These are phyloP conservation scores for Balakata baccata DNA, from an alignment of 345 rosid genomes.

Conservation along the genomic window DNA sequence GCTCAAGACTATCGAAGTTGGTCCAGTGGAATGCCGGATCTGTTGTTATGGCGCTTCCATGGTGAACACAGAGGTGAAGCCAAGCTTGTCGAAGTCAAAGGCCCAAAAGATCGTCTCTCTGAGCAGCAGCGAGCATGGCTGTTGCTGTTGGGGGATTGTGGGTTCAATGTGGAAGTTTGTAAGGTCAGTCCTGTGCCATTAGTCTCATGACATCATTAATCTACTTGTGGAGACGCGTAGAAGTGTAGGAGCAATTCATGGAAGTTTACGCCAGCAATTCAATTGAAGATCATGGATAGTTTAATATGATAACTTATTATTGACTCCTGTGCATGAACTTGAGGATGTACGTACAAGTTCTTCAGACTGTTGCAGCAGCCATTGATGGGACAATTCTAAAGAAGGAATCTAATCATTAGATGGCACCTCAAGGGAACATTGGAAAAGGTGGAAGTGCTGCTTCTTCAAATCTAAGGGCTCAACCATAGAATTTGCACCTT, in stretches of 20 bases:
- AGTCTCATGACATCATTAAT: neutral
- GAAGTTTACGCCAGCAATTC: neutral
- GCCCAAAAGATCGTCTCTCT: slow-evolving; percentile 75
- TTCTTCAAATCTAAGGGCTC: too few species aligned
- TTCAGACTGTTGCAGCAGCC: too few species aligned
- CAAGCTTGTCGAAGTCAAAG: slow-evolving; percentile 92
- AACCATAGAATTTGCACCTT: too few species aligned
- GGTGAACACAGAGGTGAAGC: slow-evolving; percentile 81
- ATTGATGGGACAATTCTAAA: too few species aligned
- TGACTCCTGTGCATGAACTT: neutral
- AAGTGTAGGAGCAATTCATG: neutral
- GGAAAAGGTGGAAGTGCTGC: too few species aligned
- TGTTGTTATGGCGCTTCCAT: slow-evolving; percentile 80
- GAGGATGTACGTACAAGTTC: neutral
- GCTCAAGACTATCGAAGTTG: slow-evolving; percentile 83
- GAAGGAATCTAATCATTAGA: too few species aligned
- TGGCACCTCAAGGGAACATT: too few species aligned
- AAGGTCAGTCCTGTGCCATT: slow-evolving; percentile 47
- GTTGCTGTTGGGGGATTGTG: slow-evolving; percentile 72
- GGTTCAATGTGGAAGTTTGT: slow-evolving; percentile 78
- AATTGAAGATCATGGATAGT: neutral
- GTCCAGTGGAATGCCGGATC: slow-evolving; percentile 98
- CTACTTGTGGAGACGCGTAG: neutral
- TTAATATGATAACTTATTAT: neutral
- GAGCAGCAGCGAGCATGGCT: slow-evolving; percentile 95